phyloP scores from a whole-genome alignment of 1,284 basidiomycete genomes.

The Tilletia caries region DNA sequence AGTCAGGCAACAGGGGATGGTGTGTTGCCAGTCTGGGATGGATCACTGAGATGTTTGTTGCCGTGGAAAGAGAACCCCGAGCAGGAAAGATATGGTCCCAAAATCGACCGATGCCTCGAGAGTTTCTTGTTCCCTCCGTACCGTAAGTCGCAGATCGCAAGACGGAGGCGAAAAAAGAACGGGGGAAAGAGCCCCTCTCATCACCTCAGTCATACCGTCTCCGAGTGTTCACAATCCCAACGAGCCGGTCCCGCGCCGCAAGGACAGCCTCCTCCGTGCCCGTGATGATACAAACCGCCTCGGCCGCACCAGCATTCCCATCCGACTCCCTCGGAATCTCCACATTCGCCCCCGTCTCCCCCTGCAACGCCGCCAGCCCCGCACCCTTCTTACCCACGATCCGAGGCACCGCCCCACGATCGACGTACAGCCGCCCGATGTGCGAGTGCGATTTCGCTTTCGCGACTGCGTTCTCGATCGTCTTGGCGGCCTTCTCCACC shows the following conservation, averaged over 20 bases:
- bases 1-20: too few relatives aligned
- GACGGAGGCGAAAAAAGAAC: too few relatives aligned
- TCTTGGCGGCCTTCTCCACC: conserved; percentile 33
- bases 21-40: too few relatives aligned
- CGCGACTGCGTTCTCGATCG: conserved; percentile 25
- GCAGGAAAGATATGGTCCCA: neutral
- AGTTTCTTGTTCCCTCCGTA: too few relatives aligned
- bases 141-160: too few relatives aligned
- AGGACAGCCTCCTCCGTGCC: conserved; percentile 39
- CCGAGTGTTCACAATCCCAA: conserved; percentile 18
- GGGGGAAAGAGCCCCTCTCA: too few relatives aligned
- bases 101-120: too few relatives aligned
- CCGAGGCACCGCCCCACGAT: conserved; percentile 30
- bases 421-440: conserved; percentile 35
- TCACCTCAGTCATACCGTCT: conserved; percentile 11
- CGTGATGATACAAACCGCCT: conserved; percentile 33
- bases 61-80: too few relatives aligned
- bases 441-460: conserved; percentile 30
- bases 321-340: conserved; percentile 37
- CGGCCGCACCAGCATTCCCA: conserved; percentile 19
- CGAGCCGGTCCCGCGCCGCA: conserved; percentile 38
- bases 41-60: too few relatives aligned
- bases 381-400: conserved; percentile 39
- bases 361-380: conserved; percentile 37
- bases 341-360: conserved; percentile 37